Conservation (phyloP, 306 rosid genomes). For the apple (Malus domestica) region DNA sequence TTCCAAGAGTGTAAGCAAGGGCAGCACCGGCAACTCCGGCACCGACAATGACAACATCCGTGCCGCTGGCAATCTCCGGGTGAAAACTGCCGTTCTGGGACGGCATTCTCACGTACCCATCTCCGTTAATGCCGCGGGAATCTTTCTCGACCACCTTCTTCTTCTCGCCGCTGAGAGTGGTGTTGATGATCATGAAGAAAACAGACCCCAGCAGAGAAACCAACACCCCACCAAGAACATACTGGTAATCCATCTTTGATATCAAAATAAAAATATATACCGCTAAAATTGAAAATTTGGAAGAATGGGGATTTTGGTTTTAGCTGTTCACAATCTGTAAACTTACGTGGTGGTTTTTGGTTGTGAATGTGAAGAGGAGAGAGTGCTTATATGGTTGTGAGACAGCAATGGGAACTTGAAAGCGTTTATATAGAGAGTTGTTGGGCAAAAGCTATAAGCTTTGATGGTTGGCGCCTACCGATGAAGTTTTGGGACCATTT, state of each 20-base stretch:
- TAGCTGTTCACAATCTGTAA: background rate
- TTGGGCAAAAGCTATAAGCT: background rate
- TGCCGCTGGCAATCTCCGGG: conserved; percentile 2
- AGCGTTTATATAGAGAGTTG: background rate
- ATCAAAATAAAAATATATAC: background rate
- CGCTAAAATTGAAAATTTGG: background rate
- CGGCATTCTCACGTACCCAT: conserved; percentile 4
- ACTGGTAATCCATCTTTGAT: conserved; percentile 39
- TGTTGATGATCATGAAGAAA: conserved; percentile 25
- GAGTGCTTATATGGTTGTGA: background rate
- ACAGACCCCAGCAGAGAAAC: conserved; percentile 37
- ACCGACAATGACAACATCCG: conserved; percentile 65
- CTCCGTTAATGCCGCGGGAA: conserved; percentile 1
- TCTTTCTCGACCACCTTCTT: conserved; percentile 8
- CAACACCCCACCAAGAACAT: conserved; percentile 31
- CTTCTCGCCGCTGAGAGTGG: conserved; percentile 17
- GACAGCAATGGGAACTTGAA: background rate
- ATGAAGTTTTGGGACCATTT: background rate
- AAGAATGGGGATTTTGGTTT: background rate
- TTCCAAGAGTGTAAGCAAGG: conserved; percentile 77
- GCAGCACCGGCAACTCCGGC: conserved; percentile 97
- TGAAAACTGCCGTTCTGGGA: background rate
- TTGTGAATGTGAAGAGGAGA: background rate
- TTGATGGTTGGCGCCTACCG: background rate
- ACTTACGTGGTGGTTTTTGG: background rate